A percentile compares a stretch with the other conserved stretches of the same genome.
Conservation (phyloP, 106 monocot species). For the Amphibolis antarctica region DNA sequence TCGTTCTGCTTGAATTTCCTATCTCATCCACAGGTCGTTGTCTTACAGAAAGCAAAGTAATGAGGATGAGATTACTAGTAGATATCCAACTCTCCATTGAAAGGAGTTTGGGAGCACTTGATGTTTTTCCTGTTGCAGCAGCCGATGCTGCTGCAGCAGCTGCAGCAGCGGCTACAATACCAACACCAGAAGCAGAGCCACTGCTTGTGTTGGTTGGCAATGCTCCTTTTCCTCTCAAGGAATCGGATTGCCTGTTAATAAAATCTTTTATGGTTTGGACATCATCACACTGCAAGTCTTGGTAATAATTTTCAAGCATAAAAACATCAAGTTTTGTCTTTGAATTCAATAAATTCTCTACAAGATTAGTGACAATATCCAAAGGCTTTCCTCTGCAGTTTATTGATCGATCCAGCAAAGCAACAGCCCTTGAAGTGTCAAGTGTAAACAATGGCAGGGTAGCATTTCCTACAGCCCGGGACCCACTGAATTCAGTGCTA, state of each 20-base stretch:
- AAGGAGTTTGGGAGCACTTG: conserved; percentile 56
- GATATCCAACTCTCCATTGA: conserved; percentile 59
- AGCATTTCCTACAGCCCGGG: conserved; percentile 35
- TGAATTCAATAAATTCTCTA: conserved; percentile 38
- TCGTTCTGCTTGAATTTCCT: conserved; percentile 5
- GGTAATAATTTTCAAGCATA: conserved; percentile 37
- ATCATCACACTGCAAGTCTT: conserved; percentile 42
- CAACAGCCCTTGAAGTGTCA: conserved; percentile 65
- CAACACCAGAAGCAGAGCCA: conserved; percentile 56
- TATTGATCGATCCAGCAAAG: conserved; percentile 42
- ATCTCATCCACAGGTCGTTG: conserved; percentile 13
- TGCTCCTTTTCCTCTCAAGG: conserved; percentile 63
- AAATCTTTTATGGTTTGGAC: conserved; percentile 74
- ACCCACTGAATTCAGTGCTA: conserved; percentile 31
- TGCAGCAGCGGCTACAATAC: conserved; percentile 77
- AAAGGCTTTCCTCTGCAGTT: conserved; percentile 43
- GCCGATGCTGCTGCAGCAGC: conserved; percentile 84
- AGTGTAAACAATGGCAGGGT: conserved; percentile 70
- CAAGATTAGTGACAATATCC: conserved; percentile 44
- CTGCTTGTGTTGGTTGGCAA: conserved; percentile 37
- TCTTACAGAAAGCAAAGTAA: conserved; percentile 36
- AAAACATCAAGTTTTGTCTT: conserved; percentile 25
- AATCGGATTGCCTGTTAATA: conserved; percentile 63
- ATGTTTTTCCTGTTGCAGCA: conserved; percentile 45
- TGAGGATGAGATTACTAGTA: conserved; percentile 34